phyloP scores from a whole-genome alignment of 2,329 filamentous ascomycete genomes.

The Capronia coronata region DNA sequence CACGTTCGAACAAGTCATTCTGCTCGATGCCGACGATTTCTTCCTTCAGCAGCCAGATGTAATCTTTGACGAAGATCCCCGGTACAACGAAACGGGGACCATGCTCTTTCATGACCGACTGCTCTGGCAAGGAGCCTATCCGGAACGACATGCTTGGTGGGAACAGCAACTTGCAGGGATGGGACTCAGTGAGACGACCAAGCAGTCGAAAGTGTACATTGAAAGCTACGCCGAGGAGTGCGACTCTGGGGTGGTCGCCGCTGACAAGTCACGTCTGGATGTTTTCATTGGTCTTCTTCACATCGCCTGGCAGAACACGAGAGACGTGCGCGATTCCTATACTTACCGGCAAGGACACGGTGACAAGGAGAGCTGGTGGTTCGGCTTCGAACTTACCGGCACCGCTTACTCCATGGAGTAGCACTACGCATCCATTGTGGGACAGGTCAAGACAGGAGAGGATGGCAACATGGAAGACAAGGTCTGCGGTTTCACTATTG shows the following conservation, averaged over 20 bases:
- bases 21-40: slow-evolving; percentile 24
- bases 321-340: slow-evolving; percentile 36
- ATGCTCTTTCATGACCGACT: slow-evolving; percentile 23
- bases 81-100: slow-evolving; percentile 15
- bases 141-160: slow-evolving; percentile 23
- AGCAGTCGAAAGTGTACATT: slow-evolving; percentile 37
- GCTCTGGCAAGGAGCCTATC: slow-evolving; percentile 14
- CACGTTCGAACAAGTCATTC: slow-evolving; percentile 23
- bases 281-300: slow-evolving; percentile 40
- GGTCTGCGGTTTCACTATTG: slow-evolving; percentile 39
- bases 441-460: slow-evolving; percentile 29
- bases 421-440: slow-evolving; percentile 41
- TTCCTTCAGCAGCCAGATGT: slow-evolving; percentile 24
- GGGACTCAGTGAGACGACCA: slow-evolving; percentile 29
- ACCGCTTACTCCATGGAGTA: slow-evolving; percentile 37
- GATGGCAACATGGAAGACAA: slow-evolving; percentile 12
- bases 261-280: slow-evolving; percentile 38
- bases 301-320: slow-evolving; percentile 42
- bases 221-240: slow-evolving; percentile 41
- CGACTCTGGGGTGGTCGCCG: slow-evolving; percentile 40
- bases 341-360: slow-evolving; percentile 42
- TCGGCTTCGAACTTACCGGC: slow-evolving; percentile 40
- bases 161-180: slow-evolving; percentile 33
- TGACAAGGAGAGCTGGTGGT: slow-evolving; percentile 46
- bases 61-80: slow-evolving; percentile 13